phyloP scores from a whole-genome alignment of 306 rosid genomes.

The Cicer yamashitae region DNA sequence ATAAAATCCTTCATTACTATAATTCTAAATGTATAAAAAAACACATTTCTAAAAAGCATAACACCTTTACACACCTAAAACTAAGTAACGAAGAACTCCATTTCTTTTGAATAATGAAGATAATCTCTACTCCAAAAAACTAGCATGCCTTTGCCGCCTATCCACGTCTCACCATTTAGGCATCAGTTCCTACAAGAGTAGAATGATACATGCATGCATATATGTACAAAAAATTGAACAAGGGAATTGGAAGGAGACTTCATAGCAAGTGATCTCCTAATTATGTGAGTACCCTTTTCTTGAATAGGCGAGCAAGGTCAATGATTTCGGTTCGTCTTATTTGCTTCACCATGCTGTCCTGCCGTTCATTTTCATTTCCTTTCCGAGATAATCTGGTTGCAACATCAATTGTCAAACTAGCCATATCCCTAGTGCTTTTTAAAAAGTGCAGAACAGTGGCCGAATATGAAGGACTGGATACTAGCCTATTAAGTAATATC shows the following conservation, averaged over 20 bases:
- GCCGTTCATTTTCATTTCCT: conserved; percentile 41
- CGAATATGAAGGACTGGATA: conserved; percentile 70
- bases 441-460: conserved; percentile 58
- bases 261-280: conserved; percentile 55
- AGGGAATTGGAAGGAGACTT: conserved; percentile 19
- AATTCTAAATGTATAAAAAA: not conserved
- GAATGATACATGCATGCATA: conserved; percentile 30
- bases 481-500: conserved; percentile 84
- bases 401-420: conserved; percentile 68
- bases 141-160: conserved; percentile 20
- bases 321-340: conserved; percentile 69
- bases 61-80: not conserved
- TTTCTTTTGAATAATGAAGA: conserved; percentile 2
- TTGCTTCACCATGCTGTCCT: conserved; percentile 53
- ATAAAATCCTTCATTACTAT: not conserved
- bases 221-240: conserved; percentile 32
- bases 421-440: conserved; percentile 72
- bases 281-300: conserved; percentile 71
- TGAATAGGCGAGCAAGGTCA: conserved; percentile 70
- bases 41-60: not conserved
- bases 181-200: conserved; percentile 14
- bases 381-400: conserved; percentile 71
- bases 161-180: conserved; percentile 28
- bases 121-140: conserved; percentile 25
- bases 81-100: not conserved